Percentiles rank a stretch among this genome's conserved stretches.
Conservation (phyloP, 2,329 filamentous ascomycete species). For the Aspergillus thermomutatus region DNA sequence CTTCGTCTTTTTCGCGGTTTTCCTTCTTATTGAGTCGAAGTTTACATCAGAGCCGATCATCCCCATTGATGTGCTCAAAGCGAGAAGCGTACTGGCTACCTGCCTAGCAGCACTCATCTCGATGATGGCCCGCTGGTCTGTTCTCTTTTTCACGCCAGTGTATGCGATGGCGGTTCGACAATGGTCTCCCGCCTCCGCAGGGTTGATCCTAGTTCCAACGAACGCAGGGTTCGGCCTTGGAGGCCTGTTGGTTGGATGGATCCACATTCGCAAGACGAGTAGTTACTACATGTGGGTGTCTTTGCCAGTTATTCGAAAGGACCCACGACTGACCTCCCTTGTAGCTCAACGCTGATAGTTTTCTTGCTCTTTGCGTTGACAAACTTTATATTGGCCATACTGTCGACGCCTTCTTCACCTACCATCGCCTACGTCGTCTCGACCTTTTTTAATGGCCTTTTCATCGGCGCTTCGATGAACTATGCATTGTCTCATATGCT, state of each 20-base stretch:
- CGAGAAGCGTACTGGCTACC: constrained; percentile 67
- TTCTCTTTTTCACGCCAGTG: constrained; percentile 77
- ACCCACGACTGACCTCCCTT: background rate
- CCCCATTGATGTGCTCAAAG: constrained; percentile 66
- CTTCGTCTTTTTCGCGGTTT: constrained; percentile 53
- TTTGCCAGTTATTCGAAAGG: background rate
- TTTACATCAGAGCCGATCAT: constrained; percentile 69
- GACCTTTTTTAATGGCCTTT: constrained; percentile 68
- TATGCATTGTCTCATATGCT: constrained; percentile 79
- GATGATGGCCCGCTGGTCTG: constrained; percentile 76
- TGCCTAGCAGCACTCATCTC: constrained; percentile 72
- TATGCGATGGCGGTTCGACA: constrained; percentile 74
- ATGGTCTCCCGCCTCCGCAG: constrained; percentile 66
- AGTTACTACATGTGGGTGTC: constrained; percentile 63
- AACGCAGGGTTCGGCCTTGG: constrained; percentile 75
- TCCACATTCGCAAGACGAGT: constrained; percentile 70
- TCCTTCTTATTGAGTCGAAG: constrained; percentile 61
- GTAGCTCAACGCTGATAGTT: constrained; percentile 55
- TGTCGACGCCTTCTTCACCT: constrained; percentile 53
- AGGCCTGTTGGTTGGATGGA: constrained; percentile 67
- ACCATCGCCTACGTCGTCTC: constrained; percentile 55
- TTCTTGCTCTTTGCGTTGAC: constrained; percentile 61
- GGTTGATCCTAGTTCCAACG: constrained; percentile 74
- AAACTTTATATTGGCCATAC: constrained; percentile 54
- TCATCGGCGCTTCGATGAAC: constrained; percentile 70